Evolutionary conservation across 202 grass and related monocot genomes (phyloP).

Genomic region (Brachypodium distachyon): DNA sequence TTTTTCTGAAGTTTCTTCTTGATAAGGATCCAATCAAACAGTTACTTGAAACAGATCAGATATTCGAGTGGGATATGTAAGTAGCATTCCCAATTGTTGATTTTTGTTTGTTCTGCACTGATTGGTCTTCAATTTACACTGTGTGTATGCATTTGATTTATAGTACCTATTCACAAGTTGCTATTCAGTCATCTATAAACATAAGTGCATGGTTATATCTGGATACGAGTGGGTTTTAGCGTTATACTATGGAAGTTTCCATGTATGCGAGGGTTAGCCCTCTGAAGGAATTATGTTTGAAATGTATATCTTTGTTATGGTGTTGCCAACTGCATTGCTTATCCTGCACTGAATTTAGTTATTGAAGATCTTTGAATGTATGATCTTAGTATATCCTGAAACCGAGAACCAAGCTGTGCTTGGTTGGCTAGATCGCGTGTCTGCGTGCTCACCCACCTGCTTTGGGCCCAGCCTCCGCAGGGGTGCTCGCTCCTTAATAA

Average conservation of each 20-base stretch:
- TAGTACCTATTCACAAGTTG: background rate
- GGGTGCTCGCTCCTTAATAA: no score
- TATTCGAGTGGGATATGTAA: constrained; percentile 59
- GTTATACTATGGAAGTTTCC: background rate
- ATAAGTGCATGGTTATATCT: background rate
- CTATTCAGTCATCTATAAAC: background rate
- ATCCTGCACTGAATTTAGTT: no score
- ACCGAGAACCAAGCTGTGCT: no score
- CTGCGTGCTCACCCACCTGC: no score
- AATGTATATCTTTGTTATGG: background rate
- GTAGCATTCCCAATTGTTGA: constrained; percentile 14
- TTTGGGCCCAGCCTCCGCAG: no score
- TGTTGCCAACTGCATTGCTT: background rate
- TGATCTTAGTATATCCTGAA: no score
- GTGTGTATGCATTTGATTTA: background rate
- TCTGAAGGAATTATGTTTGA: background rate
- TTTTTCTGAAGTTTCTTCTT: constrained; percentile 92
- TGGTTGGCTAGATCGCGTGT: no score
- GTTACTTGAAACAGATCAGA: constrained; percentile 61
- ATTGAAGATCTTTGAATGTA: background rate
- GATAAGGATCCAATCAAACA: constrained; percentile 77
- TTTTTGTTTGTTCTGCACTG: background rate
- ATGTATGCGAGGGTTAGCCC: background rate
- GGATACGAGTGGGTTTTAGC: background rate
- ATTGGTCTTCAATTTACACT: background rate